These are phyloP conservation scores for Kickxella alabastrina DNA, from an alignment of 192 early-diverging fungal species.

Conservation along the genomic window DNA sequence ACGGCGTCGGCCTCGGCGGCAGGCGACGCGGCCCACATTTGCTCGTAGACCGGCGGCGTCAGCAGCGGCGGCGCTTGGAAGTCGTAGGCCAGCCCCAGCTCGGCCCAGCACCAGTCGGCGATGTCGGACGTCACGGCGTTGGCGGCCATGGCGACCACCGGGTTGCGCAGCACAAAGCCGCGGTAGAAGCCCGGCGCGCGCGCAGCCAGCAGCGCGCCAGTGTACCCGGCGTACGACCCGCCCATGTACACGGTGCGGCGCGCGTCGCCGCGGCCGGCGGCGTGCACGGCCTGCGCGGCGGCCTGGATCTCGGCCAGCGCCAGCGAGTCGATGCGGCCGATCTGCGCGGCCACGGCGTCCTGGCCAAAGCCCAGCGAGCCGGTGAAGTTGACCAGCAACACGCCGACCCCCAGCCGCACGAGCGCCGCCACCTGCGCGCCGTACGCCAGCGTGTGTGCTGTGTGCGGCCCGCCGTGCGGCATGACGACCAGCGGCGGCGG, in stretches of 20 bases:
- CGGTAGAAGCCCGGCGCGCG: constrained; percentile 59
- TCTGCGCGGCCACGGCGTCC: constrained; percentile 55
- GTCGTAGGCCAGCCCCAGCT: constrained; percentile 57
- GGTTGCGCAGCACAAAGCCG: constrained; percentile 66
- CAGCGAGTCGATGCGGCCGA: constrained; percentile 64
- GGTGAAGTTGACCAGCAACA: constrained; percentile 70
- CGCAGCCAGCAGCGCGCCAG: constrained; percentile 56
- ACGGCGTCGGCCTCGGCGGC: constrained; percentile 55
- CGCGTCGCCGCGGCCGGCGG: constrained; percentile 43
- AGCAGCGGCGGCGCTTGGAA: constrained; percentile 56
- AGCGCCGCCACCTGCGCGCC: constrained; percentile 46
- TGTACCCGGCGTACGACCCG: constrained; percentile 72
- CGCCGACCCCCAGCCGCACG: constrained; percentile 60
- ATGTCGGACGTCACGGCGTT: constrained; percentile 63
- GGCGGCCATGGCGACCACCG: constrained; percentile 64
- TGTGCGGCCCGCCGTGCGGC: constrained; percentile 81
- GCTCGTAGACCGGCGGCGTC: constrained; percentile 54
- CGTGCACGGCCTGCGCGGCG: constrained; percentile 29
- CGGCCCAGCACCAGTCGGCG: constrained; percentile 70
- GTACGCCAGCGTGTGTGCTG: constrained; percentile 53
- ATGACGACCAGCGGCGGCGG: constrained; percentile 60
- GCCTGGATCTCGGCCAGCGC: constrained; percentile 65
- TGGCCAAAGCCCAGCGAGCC: constrained; percentile 80
- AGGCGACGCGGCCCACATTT: constrained; percentile 59
- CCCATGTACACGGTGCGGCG: constrained; percentile 59